Evolutionary conservation across 306 rosid species (phyloP).

Genomic region (Ceratonia siliqua): DNA sequence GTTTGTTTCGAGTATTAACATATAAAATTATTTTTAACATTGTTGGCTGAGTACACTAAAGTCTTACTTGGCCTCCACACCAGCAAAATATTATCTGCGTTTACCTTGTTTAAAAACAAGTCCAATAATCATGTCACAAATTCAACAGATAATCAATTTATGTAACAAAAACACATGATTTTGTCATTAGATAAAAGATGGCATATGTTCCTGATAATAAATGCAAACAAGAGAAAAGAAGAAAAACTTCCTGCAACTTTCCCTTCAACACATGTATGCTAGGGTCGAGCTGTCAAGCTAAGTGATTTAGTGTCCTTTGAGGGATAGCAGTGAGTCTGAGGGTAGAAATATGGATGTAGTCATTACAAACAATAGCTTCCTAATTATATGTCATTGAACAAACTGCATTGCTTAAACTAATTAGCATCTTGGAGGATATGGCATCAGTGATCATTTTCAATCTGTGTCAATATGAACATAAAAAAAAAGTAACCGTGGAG

Average conservation of each 20-base stretch:
- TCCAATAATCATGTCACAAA: not conserved
- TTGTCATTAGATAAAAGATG: not conserved
- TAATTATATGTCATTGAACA: not conserved
- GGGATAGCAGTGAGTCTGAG: not conserved
- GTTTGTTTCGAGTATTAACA: not conserved
- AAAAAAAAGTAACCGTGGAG: not conserved
- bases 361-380: not conserved
- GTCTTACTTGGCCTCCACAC: not conserved
- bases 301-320: not conserved
- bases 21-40: not conserved
- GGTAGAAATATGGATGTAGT: not conserved
- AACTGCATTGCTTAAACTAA: not conserved
- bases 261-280: not conserved
- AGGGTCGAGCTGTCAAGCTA: not conserved
- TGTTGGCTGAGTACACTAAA: not conserved
- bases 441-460: slow-evolving; percentile 14
- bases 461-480: not conserved
- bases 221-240: slow-evolving; percentile 2
- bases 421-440: not conserved
- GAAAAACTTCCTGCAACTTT: not conserved
- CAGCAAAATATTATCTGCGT: not conserved
- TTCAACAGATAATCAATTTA: slow-evolving; percentile 5
- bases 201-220: not conserved
- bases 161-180: not conserved
- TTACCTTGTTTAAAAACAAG: not conserved